A percentile compares a stretch with the other conserved stretches of the same genome.
These are phyloP conservation scores for Pyrenochaeta sp. DNA, from an alignment of 2,329 filamentous ascomycete genomes.

Conservation along the genomic window DNA sequence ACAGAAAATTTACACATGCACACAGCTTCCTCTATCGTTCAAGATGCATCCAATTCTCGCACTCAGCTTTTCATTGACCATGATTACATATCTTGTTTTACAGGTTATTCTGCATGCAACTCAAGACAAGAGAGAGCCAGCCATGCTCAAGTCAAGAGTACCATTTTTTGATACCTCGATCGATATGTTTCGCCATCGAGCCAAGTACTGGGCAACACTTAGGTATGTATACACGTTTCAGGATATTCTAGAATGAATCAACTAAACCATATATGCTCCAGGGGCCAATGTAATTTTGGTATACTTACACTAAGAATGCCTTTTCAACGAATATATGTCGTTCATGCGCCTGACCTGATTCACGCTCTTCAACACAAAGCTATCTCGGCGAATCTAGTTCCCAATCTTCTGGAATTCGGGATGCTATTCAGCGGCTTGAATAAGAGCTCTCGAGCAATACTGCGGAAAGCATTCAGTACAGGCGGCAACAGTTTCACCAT, in stretches of 20 bases:
- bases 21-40: too few relatives aligned
- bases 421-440: constrained; percentile 39
- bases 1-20: too few relatives aligned
- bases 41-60: constrained; percentile 8
- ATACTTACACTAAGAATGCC: constrained; percentile 53
- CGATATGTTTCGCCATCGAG: constrained; percentile 21
- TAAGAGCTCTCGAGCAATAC: constrained; percentile 17
- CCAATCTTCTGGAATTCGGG: constrained; percentile 43
- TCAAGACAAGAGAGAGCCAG: constrained; percentile 25
- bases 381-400: constrained; percentile 48
- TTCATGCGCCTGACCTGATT: constrained; percentile 49
- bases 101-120: constrained; percentile 13
- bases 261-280: too few relatives aligned
- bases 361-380: constrained; percentile 49
- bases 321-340: constrained; percentile 53
- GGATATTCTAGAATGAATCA: too few relatives aligned
- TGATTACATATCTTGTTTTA: constrained; percentile 8
- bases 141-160: constrained; percentile 9
- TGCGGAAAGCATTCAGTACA: constrained; percentile 31
- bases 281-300: constrained; percentile 47
- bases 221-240: constrained; percentile 9
- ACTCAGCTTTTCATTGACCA: background rate
- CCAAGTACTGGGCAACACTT: constrained; percentile 17
- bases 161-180: constrained; percentile 27
- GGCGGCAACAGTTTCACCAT: constrained; percentile 50